phyloP scores from a whole-genome alignment of 164 flowering plant species.

The Warburgia ugandensis region DNA sequence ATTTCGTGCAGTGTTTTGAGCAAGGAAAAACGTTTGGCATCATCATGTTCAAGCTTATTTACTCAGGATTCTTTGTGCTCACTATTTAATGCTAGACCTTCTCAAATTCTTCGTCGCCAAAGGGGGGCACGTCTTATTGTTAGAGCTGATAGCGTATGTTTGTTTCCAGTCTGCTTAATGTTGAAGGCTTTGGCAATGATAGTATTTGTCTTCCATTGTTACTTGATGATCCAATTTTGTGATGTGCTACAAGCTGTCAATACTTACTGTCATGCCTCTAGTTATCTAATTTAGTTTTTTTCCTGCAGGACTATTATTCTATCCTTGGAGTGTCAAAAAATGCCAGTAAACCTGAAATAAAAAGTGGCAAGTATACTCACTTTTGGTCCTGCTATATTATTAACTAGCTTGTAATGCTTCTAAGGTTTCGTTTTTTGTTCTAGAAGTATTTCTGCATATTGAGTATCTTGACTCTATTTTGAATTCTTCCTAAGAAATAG shows the following conservation, averaged over 20 bases:
- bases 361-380: conserved; percentile 53
- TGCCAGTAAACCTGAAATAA: conserved; percentile 87
- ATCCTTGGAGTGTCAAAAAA: conserved; percentile 80
- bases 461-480: neutral
- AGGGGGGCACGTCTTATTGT: conserved; percentile 60
- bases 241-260: too few relatives aligned
- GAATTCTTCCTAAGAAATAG: neutral
- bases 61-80: conserved; percentile 38
- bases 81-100: conserved; percentile 25
- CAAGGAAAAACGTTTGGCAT: conserved; percentile 33
- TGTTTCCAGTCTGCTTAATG: neutral
- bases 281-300: neutral
- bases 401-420: neutral
- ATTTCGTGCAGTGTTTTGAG: conserved; percentile 35
- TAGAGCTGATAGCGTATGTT: conserved; percentile 74
- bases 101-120: conserved; percentile 25
- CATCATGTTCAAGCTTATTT: conserved; percentile 46
- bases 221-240: neutral
- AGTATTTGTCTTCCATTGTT: neutral
- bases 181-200: neutral
- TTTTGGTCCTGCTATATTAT: neutral
- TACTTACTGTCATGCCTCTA: too few relatives aligned
- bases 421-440: neutral
- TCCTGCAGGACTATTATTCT: conserved; percentile 65
- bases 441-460: neutral